These are phyloP conservation scores for Davidsoniella neocaledoniae DNA, from an alignment of 2,329 filamentous ascomycete species.

Conservation along the genomic window DNA sequence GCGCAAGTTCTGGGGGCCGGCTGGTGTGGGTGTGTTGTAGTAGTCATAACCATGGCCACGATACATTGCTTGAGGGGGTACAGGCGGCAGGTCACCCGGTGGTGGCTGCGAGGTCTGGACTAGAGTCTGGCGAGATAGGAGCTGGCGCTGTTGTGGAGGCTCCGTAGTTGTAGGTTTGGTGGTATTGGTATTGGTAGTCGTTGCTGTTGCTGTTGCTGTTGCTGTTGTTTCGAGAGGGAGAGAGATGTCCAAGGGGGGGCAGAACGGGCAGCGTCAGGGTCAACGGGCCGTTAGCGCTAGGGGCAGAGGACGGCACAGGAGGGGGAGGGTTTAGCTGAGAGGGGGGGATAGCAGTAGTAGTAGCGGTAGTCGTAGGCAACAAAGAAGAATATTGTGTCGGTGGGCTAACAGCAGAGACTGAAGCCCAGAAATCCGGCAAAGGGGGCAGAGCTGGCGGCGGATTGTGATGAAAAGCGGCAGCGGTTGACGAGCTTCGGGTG, in stretches of 20 bases:
- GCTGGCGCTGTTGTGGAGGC: neutral
- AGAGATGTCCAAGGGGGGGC: constrained; percentile 2
- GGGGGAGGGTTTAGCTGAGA: neutral
- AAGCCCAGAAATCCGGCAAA: constrained; percentile 1
- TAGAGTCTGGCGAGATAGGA: neutral
- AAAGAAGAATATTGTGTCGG: neutral
- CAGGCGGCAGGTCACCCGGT: neutral
- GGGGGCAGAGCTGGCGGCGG: constrained; percentile 4
- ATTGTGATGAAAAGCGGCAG: neutral
- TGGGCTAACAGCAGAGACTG: neutral
- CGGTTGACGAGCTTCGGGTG: constrained; percentile 1
- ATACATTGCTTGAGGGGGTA: constrained; percentile 6
- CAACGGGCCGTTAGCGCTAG: neutral
- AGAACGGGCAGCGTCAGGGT: constrained; percentile 4
- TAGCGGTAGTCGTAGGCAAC: neutral
- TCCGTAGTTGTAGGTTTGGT: neutral
- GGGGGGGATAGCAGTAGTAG: neutral
- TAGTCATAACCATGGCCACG: constrained; percentile 11
- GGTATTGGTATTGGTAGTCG: neutral
- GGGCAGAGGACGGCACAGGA: neutral
- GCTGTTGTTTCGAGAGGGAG: neutral
- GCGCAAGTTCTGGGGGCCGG: constrained; percentile 6
- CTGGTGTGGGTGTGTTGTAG: constrained; percentile 1
- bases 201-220: neutral
- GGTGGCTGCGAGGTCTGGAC: neutral